Base-by-base conservation (phyloP, 73 alveolate species). In the Urostyla sp. region DNA sequence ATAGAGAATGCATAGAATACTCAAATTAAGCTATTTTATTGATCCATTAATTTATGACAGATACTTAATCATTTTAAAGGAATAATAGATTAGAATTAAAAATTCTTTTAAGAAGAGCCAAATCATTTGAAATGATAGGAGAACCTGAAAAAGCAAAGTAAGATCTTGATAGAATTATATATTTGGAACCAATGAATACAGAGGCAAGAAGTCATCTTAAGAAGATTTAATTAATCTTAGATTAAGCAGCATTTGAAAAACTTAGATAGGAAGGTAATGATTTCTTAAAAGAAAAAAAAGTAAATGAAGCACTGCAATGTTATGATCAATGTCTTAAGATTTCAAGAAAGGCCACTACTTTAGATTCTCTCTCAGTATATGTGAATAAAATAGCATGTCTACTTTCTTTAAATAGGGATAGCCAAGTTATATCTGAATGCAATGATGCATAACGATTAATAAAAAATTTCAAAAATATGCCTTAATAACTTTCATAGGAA, bases 91-190 rank as follows among this genome's bases (percentile, higher is more conserved):
- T 95, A 32, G 97, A 95, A 80, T 91, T 92, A 40, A 95, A 95
- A 61, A 66, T 92, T 18, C 81, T 95, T 26, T 78, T 92, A 72
- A 67, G 99, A 67, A 87, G 97, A 80, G 99, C 95, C 56, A 92
- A 92, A 80, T 90, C 96, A 35, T 80, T 69, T 51, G 98, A 95
- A 88, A 44, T 30, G 57, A 23, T 55, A 16, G 87, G 46, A 28
- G 46, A 75, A 10, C 34, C 16, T 30, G 94, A 86, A 50, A n/a
- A 54, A 43, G 94, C 94, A 8, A 86, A 86, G 78, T 54, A 77
- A 18, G 94, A 86, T 48, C 69, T 86, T 0, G 94, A 86, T 36
- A 36, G 67, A 48, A 80, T 87, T 24, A 26, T 86, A 18, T 38
- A 54, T 11, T 61, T 86, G 0, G 94, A 86, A 50, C 87, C 87